A percentile compares a stretch with the other conserved stretches of the same genome.
phyloP scores from a whole-genome alignment of 2,329 filamentous ascomycete genomes.

The Pseudogymnoascus sp. region DNA sequence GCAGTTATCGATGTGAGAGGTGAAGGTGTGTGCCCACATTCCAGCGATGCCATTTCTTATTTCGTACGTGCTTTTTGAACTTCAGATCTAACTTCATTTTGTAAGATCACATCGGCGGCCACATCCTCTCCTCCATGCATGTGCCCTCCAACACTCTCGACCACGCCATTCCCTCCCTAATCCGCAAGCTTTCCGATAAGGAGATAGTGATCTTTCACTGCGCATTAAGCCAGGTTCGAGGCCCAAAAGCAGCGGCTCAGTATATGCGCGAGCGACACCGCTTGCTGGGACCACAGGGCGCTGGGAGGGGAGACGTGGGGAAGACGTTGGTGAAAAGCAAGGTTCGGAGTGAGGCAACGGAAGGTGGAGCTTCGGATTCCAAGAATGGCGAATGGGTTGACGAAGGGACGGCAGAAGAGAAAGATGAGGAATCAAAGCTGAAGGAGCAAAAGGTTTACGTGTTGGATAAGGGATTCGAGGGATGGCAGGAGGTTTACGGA shows the following conservation, averaged over 20 bases:
- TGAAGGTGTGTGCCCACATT: constrained; percentile 46
- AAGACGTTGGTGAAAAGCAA: constrained; percentile 19
- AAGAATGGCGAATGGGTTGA: constrained; percentile 27
- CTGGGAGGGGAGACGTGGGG: constrained; percentile 16
- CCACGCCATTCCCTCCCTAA: constrained; percentile 71
- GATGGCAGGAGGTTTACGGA: constrained; percentile 83
- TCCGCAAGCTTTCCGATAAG: constrained; percentile 68
- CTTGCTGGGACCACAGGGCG: constrained; percentile 26
- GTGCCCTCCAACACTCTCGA: constrained; percentile 69
- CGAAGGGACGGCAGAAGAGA: constrained; percentile 18
- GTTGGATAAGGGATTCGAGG: constrained; percentile 74
- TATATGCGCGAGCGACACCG: constrained; percentile 68
- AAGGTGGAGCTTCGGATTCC: constrained; percentile 29
- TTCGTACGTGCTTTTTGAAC: neutral
- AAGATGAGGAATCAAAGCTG: constrained; percentile 21
- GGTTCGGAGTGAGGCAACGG: constrained; percentile 22
- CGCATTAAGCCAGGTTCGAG: constrained; percentile 82
- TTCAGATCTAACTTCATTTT: neutral
- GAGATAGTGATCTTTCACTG: constrained; percentile 92
- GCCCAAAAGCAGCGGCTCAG: constrained; percentile 73
- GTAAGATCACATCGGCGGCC: constrained; percentile 76
- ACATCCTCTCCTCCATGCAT: constrained; percentile 73
- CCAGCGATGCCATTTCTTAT: neutral
- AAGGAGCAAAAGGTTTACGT: constrained; percentile 68
- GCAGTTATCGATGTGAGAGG: constrained; percentile 88